Base-by-base conservation (phyloP, 306 rosid genomes). In the Malus sieversii region DNA sequence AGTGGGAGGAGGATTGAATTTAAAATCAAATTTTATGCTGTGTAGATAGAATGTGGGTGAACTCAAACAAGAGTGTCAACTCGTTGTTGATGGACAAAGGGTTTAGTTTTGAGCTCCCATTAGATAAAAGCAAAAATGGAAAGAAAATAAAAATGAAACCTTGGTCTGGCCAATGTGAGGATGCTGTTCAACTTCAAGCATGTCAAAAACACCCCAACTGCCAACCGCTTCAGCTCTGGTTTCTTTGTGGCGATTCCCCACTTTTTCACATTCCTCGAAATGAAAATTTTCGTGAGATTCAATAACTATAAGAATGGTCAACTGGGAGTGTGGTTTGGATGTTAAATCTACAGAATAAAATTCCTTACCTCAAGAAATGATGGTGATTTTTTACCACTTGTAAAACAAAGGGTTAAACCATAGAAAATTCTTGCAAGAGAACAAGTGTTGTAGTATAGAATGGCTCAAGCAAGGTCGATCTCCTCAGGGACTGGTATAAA, bases 151-250 rank as follows among this genome's bases (percentile, higher is more conserved):
- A 5, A 33, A 5, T 33, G 35, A 33, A 33, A 52, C 93, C 91
- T 89, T 87, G 77, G 93, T 86, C 84, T 86, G 87, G 20, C 87
- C 91, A 78, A 86, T 82, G 73, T 82, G 82, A 81, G 92, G 91
- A 78, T 81, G 53, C 68, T 76, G 83, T 35, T 84, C 87, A 25
- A 25, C 25, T 25, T 25, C 25, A 25, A 88, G 84, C 68, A 84
- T 73, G 71, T 81, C 68, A 78, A 83, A 78, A 45, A 90, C 33
- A 42, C 82, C 84, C 30, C 8, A 19, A 33, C n/a, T 48, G 55
- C 74, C 70, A 42, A 16, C 55, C 57, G 53, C 84, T 81, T 60
- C 74, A 51, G 27, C 68, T 68, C 38, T 32, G 1, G 11, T 66
- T 65, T 72, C 55, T 38, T 16, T 2, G 63, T 40, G 57, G 70